Percentiles rank a stretch among this genome's conserved stretches.
phyloP scores from a whole-genome alignment of 805 yeast genomes.

The Brettanomyces sp. region DNA sequence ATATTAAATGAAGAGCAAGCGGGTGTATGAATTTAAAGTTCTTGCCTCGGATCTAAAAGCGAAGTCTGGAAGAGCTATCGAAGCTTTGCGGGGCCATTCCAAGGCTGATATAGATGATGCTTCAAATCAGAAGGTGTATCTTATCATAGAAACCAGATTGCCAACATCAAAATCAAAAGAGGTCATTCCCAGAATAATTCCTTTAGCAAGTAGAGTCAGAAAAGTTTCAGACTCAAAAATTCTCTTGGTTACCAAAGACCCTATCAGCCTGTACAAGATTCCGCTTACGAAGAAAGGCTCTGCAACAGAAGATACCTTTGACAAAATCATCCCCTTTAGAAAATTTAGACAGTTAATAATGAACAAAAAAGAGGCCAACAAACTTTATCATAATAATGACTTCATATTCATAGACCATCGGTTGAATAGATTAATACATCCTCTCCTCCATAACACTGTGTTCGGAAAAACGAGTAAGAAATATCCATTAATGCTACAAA shows the following conservation, averaged over 20 bases:
- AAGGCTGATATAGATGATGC: constrained; percentile 8
- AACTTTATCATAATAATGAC: constrained; percentile 53
- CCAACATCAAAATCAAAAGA: constrained; percentile 40
- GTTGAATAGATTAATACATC: constrained; percentile 51
- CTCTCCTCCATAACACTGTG: constrained; percentile 41
- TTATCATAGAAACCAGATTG: constrained; percentile 39
- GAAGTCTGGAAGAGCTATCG: constrained; percentile 17
- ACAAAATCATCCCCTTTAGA: constrained; percentile 50
- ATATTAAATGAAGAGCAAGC: background rate
- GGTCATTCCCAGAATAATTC: constrained; percentile 48
- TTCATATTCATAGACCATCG: constrained; percentile 62
- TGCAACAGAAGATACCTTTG: constrained; percentile 52
- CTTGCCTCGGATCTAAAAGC: constrained; percentile 9
- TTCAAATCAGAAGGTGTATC: constrained; percentile 20
- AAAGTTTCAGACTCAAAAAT: constrained; percentile 41
- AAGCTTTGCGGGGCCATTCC: constrained; percentile 24
- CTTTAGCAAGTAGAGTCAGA: constrained; percentile 43
- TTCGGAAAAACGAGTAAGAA: constrained; percentile 59
- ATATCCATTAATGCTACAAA: constrained; percentile 58
- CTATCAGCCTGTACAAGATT: constrained; percentile 46
- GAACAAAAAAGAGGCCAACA: constrained; percentile 36
- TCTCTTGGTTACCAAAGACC: constrained; percentile 65
- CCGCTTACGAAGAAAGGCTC: constrained; percentile 39
- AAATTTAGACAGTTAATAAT: constrained; percentile 39
- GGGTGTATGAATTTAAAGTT: constrained; percentile 1